Percentiles rank a stretch among this genome's conserved stretches.
These are phyloP conservation scores for Melaleuca quinquenervia DNA, from an alignment of 345 rosid genomes.

Conservation along the genomic window DNA sequence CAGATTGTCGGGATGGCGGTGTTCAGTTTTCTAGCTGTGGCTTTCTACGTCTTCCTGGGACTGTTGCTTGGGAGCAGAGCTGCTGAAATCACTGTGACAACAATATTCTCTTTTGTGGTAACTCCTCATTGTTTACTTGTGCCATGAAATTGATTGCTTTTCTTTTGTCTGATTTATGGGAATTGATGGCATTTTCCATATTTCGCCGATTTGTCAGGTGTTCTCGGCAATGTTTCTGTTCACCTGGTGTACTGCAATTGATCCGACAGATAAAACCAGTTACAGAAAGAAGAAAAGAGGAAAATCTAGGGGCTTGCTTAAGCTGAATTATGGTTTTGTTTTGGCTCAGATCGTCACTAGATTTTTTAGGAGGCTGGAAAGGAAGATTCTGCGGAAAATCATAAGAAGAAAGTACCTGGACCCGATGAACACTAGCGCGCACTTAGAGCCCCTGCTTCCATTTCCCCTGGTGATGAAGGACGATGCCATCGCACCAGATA, in stretches of 20 bases:
- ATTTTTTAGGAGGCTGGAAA: slow-evolving; percentile 74
- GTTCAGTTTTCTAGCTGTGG: slow-evolving; percentile 50
- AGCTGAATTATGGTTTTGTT: slow-evolving; percentile 63
- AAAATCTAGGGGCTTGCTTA: slow-evolving; percentile 37
- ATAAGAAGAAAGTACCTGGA: slow-evolving; percentile 75
- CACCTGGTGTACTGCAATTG: slow-evolving; percentile 76
- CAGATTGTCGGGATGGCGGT: slow-evolving; percentile 82
- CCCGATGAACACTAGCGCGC: slow-evolving; percentile 52
- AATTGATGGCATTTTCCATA: not conserved
- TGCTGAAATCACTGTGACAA: slow-evolving; percentile 55
- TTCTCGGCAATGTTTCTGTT: slow-evolving; percentile 64
- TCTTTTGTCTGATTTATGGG: not conserved
- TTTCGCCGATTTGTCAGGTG: slow-evolving; percentile 35
- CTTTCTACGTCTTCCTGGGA: slow-evolving; percentile 76
- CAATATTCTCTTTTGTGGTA: slow-evolving; percentile 66
- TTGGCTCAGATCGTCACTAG: slow-evolving; percentile 67
- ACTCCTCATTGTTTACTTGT: not conserved
- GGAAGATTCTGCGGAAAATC: slow-evolving; percentile 64
- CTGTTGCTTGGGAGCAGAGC: slow-evolving; percentile 67
- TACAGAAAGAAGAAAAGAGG: slow-evolving; percentile 50
- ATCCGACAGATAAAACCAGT: slow-evolving; percentile 82
- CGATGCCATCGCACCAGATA: slow-evolving; percentile 61
- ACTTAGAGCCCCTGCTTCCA: slow-evolving; percentile 76
- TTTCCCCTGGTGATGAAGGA: slow-evolving; percentile 80
- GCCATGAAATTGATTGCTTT: not conserved